A percentile compares a stretch with the other conserved stretches of the same genome.
phyloP scores from a whole-genome alignment of 805 yeast genomes.

The Zygosaccharomyces kombuchaensis region DNA sequence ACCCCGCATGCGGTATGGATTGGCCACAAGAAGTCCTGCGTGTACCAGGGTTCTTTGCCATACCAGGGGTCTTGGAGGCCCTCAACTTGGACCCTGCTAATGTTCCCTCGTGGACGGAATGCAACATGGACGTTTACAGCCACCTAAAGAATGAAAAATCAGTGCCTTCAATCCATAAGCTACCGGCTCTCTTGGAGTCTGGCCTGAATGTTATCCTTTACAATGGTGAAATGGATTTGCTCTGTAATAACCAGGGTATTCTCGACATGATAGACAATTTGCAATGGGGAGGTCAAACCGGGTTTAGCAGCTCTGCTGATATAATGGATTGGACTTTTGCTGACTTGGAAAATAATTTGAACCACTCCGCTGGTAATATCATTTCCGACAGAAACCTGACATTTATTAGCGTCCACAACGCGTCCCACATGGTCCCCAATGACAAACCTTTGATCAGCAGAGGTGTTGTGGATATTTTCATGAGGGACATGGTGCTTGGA shows the following conservation, averaged over 20 bases:
- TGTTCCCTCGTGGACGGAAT: conserved; percentile 66
- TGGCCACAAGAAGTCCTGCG: conserved; percentile 74
- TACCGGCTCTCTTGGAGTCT: conserved; percentile 60
- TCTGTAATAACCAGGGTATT: conserved; percentile 80
- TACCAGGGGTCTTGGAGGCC: conserved; percentile 44
- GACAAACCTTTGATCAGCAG: conserved; percentile 69
- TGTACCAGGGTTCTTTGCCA: conserved; percentile 51
- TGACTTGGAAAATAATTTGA: conserved; percentile 29
- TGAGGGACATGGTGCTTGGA: conserved; percentile 48
- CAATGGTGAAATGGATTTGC: conserved; percentile 83
- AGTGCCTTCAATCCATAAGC: conserved; percentile 55
- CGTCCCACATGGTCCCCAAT: conserved; percentile 93
- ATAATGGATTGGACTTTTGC: conserved; percentile 42
- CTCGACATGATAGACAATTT: conserved; percentile 59
- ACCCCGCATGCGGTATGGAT: conserved; percentile 84
- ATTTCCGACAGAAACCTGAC: conserved; percentile 68
- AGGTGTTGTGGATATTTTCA: conserved; percentile 57
- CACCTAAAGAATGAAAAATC: conserved; percentile 50
- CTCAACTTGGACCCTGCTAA: conserved; percentile 45
- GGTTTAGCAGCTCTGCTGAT: conserved; percentile 29
- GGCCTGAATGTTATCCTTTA: conserved; percentile 63
- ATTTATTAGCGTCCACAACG: conserved; percentile 63
- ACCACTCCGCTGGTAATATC: conserved; percentile 40
- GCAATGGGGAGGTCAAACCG: conserved; percentile 55
- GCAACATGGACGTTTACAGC: conserved; percentile 55